Base-by-base conservation (phyloP, 371 early-diverging fungal genomes). In the Rhizopus arrhizus region DNA sequence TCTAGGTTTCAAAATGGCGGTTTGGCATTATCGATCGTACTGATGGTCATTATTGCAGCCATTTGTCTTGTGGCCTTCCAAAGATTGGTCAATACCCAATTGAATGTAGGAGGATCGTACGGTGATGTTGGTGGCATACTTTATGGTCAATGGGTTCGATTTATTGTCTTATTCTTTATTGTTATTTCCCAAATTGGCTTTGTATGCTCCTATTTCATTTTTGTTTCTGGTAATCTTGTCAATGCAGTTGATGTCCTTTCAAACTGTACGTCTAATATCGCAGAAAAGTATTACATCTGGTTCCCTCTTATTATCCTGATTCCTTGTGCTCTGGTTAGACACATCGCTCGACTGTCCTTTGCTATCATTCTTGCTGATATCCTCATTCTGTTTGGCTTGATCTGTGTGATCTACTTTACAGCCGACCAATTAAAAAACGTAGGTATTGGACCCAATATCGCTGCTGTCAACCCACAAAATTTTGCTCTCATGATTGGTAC, bases 401-500 rank as follows among this genome's bases (percentile, higher is more conserved):
- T 71, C 13, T 71, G 77, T 52, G 64, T 76, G 0, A 65, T 74
- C 58, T 78, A 78, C 45, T 77, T 64, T 60, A 70, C 66, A 10
- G 65, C 74, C 42, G 52, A 59, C 43, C 40, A 62, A 40, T 34
- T 78, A n/a, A 66, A 53, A 13, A 45, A 36, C 8, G 16, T 58
- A 5, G 79, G 79, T 16, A 51, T 66, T 9, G 81, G 77, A 3
- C 77, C 81, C 36, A 64, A 77, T 51, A 64, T 83, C 35, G 62
- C 65, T 3, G 66, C 78, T 51, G 76, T 89, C 53, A 89, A 90
- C 68, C 56, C 70, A n/a, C 60, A 80, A 29, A 75, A 78, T 28
- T 87, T 89, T 69, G 80, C 85, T 2, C 70, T 91, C 16, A 87
- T 89, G 72, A 81, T 90, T 58, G 91, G 92, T 16, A 91, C 91